A percentile compares a stretch with the other conserved stretches of the same genome.
These are phyloP conservation scores for Penicillium paxilli DNA, from an alignment of 495 filamentous ascomycete species.

Conservation along the genomic window DNA sequence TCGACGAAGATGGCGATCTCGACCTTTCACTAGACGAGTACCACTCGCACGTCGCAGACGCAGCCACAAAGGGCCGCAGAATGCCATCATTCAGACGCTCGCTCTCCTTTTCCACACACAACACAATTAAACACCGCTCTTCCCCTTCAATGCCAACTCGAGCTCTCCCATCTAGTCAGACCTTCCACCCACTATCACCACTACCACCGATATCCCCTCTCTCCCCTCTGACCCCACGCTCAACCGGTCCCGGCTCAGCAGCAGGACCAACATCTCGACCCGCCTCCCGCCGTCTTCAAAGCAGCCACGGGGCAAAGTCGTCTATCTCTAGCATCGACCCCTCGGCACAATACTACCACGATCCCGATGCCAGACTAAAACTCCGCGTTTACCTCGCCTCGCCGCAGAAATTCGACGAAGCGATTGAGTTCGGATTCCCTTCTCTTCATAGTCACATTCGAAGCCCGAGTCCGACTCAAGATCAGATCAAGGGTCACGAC, in stretches of 20 bases:
- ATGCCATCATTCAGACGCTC: conserved; percentile 49
- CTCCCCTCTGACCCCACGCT: conserved; percentile 15
- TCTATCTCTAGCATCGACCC: conserved; percentile 66
- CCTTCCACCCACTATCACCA: background rate
- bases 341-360: conserved; percentile 79
- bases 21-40: conserved; percentile 66
- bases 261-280: conserved; percentile 36
- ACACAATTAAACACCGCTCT: conserved; percentile 11
- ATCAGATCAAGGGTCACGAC: conserved; percentile 14
- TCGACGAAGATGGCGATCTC: conserved; percentile 75
- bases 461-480: no score
- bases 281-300: conserved; percentile 24
- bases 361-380: conserved; percentile 85
- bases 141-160: conserved; percentile 18
- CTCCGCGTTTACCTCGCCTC: conserved; percentile 87
- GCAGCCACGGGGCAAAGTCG: conserved; percentile 28
- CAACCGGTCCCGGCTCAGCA: conserved; percentile 40
- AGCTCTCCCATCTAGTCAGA: conserved; percentile 17
- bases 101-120: conserved; percentile 39
- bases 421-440: conserved; percentile 90
- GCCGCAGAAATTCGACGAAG: conserved; percentile 94
- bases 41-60: conserved; percentile 42
- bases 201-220: conserved; percentile 13
- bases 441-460: no score
- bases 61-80: conserved; percentile 22